Percentiles rank a stretch among this genome's conserved stretches.
phyloP scores from a whole-genome alignment of 2,329 filamentous ascomycete species.

The Fulvia fulva region DNA sequence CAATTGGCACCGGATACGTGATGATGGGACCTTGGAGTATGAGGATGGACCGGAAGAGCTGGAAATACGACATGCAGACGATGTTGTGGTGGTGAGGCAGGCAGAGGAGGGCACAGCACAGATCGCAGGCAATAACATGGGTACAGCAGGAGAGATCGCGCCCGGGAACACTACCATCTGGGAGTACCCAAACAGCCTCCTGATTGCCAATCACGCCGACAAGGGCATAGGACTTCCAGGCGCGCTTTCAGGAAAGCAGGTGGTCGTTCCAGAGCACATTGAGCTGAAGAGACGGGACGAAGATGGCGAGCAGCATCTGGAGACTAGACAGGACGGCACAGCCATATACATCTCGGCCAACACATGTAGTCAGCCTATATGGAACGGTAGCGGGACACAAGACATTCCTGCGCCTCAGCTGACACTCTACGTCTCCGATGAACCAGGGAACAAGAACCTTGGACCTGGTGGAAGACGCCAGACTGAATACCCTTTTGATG shows the following conservation, averaged over 20 bases:
- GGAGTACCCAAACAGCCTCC: conserved; percentile 56
- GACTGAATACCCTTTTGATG: conserved; percentile 51
- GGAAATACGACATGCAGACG: conserved; percentile 8
- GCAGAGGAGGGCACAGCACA: conserved; percentile 17
- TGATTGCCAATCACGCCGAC: conserved; percentile 44
- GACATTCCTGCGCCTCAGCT: conserved; percentile 60
- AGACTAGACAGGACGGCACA: conserved; percentile 30
- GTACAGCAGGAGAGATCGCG: conserved; percentile 51
- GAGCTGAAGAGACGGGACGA: conserved; percentile 26
- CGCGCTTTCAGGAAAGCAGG: conserved; percentile 11
- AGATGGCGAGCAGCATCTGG: conserved; percentile 17
- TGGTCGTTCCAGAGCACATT: conserved; percentile 13
- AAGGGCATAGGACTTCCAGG: conserved; percentile 30
- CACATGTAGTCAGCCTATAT: conserved; percentile 72
- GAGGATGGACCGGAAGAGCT: conserved; percentile 31
- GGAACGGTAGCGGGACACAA: conserved; percentile 47
- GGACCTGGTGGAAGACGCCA: conserved; percentile 56
- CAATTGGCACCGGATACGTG: conserved; percentile 45
- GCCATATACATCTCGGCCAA: conserved; percentile 79
- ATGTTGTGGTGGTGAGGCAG: conserved; percentile 30
- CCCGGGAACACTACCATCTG: conserved; percentile 62
- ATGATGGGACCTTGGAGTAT: conserved; percentile 28
- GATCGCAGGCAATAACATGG: conserved; percentile 56
- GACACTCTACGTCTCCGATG: conserved; percentile 69
- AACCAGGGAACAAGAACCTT: conserved; percentile 56